These are phyloP conservation scores for Malus hybrid DNA, from an alignment of 331 rosid species.

Conservation along the genomic window DNA sequence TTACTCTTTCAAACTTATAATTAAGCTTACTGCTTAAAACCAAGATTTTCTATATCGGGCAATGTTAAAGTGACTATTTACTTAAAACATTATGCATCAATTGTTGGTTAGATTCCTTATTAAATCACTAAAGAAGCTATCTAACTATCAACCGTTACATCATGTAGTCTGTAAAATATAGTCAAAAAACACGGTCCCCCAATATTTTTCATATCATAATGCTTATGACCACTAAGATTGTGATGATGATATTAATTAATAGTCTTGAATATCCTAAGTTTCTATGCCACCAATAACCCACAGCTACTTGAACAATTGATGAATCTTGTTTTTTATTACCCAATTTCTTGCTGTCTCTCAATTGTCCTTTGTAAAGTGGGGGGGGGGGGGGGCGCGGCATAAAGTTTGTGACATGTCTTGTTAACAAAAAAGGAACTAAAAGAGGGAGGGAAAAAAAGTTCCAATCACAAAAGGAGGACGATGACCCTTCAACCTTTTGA, in stretches of 20 bases:
- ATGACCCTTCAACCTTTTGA: not conserved
- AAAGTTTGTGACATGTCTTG: not conserved
- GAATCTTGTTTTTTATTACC: not conserved
- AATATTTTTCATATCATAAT: not conserved
- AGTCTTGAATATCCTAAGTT: not conserved
- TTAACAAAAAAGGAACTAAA: not conserved
- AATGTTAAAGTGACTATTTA: too few relatives aligned
- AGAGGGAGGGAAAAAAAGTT: not conserved
- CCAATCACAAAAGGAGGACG: not conserved
- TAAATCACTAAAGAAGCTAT: too few relatives aligned
- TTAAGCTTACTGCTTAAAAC: too few relatives aligned
- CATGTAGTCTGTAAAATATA: too few relatives aligned
- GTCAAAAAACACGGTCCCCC: too few relatives aligned
- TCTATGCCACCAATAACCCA: constrained; percentile 7
- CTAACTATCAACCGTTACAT: too few relatives aligned
- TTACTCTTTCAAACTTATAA: too few relatives aligned
- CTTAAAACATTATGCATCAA: too few relatives aligned
- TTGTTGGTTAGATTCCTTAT: too few relatives aligned
- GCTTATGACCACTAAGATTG: not conserved
- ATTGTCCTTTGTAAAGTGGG: not conserved
- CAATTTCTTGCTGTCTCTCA: not conserved
- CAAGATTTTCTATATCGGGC: too few relatives aligned
- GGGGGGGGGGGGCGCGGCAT: not conserved
- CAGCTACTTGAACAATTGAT: not conserved
- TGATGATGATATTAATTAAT: not conserved